Conservation (phyloP, 352 stramenopile genomes). For the Pythium myriotylum region DNA sequence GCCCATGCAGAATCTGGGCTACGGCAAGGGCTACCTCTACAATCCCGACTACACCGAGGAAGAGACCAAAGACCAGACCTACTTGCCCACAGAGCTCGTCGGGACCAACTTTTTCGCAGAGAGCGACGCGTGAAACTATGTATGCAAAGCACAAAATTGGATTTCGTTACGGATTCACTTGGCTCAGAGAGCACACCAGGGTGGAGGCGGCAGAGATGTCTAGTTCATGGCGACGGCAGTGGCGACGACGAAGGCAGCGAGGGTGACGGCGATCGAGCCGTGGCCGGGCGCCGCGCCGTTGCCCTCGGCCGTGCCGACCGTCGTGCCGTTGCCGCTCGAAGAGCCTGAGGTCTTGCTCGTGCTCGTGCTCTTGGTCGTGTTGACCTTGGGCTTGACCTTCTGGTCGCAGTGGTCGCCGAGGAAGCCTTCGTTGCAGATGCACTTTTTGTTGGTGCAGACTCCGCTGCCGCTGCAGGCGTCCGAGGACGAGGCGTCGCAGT, state of each 20-base stretch:
- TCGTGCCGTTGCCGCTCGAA: conserved; percentile 1
- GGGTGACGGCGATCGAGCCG: conserved; percentile 1
- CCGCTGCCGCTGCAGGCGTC: conserved; percentile 68
- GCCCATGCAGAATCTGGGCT: conserved; percentile 80
- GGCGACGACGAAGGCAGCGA: background rate
- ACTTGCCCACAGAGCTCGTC: conserved; percentile 70
- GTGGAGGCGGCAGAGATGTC: background rate
- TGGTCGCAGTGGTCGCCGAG: conserved; percentile 74
- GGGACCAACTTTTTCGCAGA: conserved; percentile 58
- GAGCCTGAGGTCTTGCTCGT: conserved; percentile 3
- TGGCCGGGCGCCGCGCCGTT: background rate
- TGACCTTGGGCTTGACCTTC: conserved; percentile 41
- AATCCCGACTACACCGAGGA: conserved; percentile 73
- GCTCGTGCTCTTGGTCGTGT: background rate
- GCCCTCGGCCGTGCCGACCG: background rate
- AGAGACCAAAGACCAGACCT: conserved; percentile 82
- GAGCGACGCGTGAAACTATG: conserved; percentile 15
- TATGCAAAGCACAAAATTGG: conserved; percentile 15
- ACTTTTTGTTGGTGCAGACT: conserved; percentile 54
- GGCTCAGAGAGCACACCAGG: background rate
- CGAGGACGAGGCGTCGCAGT: conserved; percentile 60
- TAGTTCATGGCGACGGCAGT: conserved; percentile 7
- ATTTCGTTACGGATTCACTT: background rate
- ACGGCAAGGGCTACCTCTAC: conserved; percentile 83
- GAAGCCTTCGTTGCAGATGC: conserved; percentile 59